Percentiles rank a stretch among this genome's conserved stretches.
Evolutionary conservation across 2,329 filamentous ascomycete species (phyloP).

Genomic region (Cladosporium sphaerospermum): DNA sequence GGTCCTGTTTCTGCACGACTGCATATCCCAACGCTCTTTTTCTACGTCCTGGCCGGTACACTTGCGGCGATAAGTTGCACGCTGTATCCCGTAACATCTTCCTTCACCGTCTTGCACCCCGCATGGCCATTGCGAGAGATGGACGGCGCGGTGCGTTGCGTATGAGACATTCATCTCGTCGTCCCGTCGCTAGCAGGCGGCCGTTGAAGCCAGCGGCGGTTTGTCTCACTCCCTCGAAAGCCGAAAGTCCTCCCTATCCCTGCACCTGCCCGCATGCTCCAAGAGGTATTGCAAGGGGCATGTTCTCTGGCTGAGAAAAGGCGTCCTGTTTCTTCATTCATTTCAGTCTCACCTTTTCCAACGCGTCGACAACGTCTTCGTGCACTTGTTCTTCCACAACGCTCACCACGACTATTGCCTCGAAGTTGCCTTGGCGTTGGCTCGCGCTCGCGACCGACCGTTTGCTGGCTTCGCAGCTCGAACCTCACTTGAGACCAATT

Average conservation of each 20-base stretch:
- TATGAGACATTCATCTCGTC: constrained; percentile 8
- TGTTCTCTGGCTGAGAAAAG: neutral
- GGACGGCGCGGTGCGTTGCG: neutral
- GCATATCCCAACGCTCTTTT: neutral
- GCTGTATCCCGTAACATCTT: too few species aligned
- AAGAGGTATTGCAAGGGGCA: constrained; percentile 7
- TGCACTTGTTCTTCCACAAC: neutral
- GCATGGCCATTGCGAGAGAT: too few species aligned
- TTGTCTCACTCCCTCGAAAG: constrained; percentile 5
- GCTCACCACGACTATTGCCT: constrained; percentile 3
- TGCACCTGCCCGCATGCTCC: constrained; percentile 3
- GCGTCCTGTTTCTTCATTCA: neutral
- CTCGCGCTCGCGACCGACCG: constrained; percentile 3
- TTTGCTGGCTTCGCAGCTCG: constrained; percentile 6
- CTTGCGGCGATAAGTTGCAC: too few species aligned
- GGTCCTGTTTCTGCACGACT: neutral
- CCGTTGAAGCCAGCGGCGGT: constrained; percentile 8
- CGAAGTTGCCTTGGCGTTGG: constrained; percentile 3
- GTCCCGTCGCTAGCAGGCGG: constrained; percentile 6
- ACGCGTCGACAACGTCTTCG: neutral
- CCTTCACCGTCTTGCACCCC: too few species aligned
- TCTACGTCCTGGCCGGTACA: neutral
- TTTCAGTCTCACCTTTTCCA: neutral
- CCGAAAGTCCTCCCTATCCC: constrained; percentile 10
- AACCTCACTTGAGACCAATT: constrained; percentile 12